A percentile compares a stretch with the other conserved stretches of the same genome.
Conservation (phyloP, 257 asterid species). For the Primulina huaijiensis region DNA sequence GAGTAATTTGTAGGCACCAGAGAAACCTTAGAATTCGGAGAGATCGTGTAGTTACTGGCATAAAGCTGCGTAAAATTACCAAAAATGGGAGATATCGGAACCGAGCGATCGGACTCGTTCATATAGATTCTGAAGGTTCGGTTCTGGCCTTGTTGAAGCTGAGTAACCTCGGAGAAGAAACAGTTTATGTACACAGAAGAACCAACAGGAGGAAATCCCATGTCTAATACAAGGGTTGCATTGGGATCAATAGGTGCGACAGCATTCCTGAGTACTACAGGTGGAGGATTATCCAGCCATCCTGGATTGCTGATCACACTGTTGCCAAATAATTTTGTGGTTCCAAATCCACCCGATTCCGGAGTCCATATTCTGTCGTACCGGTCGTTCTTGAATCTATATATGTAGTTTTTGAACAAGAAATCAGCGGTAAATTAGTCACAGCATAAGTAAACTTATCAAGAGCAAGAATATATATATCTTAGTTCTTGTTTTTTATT, state of each 20-base stretch:
- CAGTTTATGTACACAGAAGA: constrained; percentile 35
- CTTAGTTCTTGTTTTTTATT: no score
- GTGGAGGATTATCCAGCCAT: constrained; percentile 44
- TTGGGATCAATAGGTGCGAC: constrained; percentile 28
- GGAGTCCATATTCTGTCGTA: constrained; percentile 67
- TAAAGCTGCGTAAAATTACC: constrained; percentile 16
- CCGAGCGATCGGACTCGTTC: not conserved
- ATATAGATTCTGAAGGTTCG: constrained; percentile 36
- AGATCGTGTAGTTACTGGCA: constrained; percentile 21
- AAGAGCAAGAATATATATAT: no score
- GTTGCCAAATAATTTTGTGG: constrained; percentile 19
- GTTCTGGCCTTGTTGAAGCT: constrained; percentile 26
- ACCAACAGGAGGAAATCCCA: constrained; percentile 28
- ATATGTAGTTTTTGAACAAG: no score
- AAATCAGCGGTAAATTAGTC: no score
- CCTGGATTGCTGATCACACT: not conserved
- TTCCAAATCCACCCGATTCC: constrained; percentile 14
- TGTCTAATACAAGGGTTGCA: constrained; percentile 16
- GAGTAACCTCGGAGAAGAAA: constrained; percentile 56
- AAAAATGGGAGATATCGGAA: constrained; percentile 32
- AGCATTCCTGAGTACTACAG: constrained; percentile 39
- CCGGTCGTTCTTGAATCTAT: constrained; percentile 24
- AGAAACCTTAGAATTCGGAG: constrained; percentile 31
- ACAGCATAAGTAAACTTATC: no score
- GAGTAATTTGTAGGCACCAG: constrained; percentile 39